Base-by-base conservation (phyloP, 1,284 basidiomycete genomes). In the Afroboletus lepidellus region DNA sequence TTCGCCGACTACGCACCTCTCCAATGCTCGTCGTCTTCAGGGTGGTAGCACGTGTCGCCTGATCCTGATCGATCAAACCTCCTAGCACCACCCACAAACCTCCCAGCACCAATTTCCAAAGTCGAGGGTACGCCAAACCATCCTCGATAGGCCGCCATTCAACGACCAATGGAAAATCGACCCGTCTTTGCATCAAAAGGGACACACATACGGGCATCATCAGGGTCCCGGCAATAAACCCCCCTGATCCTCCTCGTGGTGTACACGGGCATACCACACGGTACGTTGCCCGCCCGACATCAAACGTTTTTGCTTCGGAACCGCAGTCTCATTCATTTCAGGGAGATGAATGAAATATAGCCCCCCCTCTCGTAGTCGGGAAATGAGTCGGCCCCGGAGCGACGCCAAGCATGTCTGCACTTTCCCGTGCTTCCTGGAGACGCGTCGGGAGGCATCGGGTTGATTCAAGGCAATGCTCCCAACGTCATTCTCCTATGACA, bases 271-370 rank as follows among this genome's bases (percentile, higher is more conserved):
- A 23, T n/a, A 50, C 42, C 49, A 53, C 56, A 49, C 46, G 44
- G 30, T 53, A 53, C 48, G 49, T 57, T 44, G 36, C 25, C 42
- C 50, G 9, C 46, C 41, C 47, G 41, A n/a, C 48, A 47, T 45
- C 51, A 59, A n/a, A 48, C 49, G 48, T 51, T 23, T 34, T 50
- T 32, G 16, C 38, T 54, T 62, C 61, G 60, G 63, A 38, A 0
- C 59, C 63, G 61, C 46, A 57, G 61, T 37, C 53, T 59, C 56
- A 62, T 62, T 48, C 46, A 48, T 16, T n/a, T 6, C 29, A 46
- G 29, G 25, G 24, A 37, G 27, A 44, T 60, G 34, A 32, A 21
- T 12, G 42, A 34, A 37, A 15, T 21, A 25, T 36, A 46, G n/a
- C 12, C 48, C 33, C 15, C 30, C 38, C 32, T 23, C 15, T 42